Evolutionary conservation across 2,329 filamentous ascomycete species (phyloP), one percentile per base, ranked within the genome.

Genomic region (Geosmithia flava): DNA sequence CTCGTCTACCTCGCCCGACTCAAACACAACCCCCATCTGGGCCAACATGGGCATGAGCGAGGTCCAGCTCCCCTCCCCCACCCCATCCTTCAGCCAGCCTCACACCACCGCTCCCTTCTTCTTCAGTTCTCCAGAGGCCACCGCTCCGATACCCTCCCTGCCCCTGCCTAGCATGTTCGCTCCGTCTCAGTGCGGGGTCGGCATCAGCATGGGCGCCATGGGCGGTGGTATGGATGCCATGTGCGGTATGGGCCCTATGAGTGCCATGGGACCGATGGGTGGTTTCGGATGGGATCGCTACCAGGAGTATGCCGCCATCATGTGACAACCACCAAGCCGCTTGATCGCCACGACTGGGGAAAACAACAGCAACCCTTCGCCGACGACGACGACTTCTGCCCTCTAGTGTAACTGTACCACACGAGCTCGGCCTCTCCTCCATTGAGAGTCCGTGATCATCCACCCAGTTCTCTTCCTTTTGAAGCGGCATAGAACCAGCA

Each of bases 151-250:
- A 54, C 79, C 87, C 20, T 72, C 82, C 42, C 75, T 95, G 44
- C 85, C 89, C 45, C 74, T 96, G 48, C 89, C 90, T 42, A 95
- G 87, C 69, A 86, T 90, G 78, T 72, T 95, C 52, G 78, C 86
- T 57, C 81, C 85, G 52, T 57, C 55, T 19, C 87, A 87, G 63
- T 97, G 91, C 67, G 87, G 88, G 58, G 80, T 89, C 50, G 83
- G 83, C 61, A 73, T 82, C 52, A 83, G 81, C 51, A 89, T 85
- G 70, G 77, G 79, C 56, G 47, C 51, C 50, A 55, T 58, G 56
- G 52, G 53, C 40, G 48, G 49, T 40, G 33, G 33, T 37, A 37
- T 37, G 33, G 33, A 16, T 16, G 33, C 11, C 33, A 37, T 37
- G 11, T 37, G 33, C 15, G 45, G 45, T 13, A 72, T 82, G 51